Evolutionary conservation across 768 basidiomycete genomes (phyloP).

Genomic region (Russula virescens): DNA sequence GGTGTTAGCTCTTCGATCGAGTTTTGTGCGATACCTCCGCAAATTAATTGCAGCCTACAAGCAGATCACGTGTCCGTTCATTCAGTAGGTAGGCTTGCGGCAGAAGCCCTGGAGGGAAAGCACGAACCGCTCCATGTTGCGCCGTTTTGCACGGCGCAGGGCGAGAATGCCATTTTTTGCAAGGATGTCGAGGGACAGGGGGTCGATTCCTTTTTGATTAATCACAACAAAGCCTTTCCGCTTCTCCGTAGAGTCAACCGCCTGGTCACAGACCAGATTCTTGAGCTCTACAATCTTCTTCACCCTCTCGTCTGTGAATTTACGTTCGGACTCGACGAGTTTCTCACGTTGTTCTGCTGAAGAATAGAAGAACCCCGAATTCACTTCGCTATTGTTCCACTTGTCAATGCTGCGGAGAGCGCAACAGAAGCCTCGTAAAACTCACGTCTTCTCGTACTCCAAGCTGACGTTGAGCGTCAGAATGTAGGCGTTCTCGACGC

Average conservation of each 20-base stretch:
- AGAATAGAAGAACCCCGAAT: conserved; percentile 99
- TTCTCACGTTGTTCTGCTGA: conserved; percentile 98
- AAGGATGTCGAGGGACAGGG: conserved; percentile 89
- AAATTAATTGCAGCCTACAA: conserved; percentile 83
- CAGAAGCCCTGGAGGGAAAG: conserved; percentile 8
- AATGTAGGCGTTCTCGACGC: conserved; percentile 93
- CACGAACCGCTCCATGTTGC: conserved; percentile 94
- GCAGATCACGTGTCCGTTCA: conserved; percentile 2
- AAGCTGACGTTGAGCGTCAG: conserved; percentile 94
- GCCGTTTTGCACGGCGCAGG: conserved; percentile 88
- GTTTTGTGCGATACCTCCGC: conserved; percentile 94
- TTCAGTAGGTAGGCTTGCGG: conserved; percentile 4
- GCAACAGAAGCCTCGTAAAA: conserved; percentile 24
- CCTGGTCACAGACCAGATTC: conserved; percentile 92
- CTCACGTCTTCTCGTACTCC: conserved; percentile 99
- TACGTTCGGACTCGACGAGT: conserved; percentile 94
- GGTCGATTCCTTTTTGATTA: conserved; percentile 99
- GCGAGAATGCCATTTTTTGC: conserved; percentile 97
- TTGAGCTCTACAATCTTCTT: conserved; percentile 97
- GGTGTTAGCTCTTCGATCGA: conserved; percentile 95
- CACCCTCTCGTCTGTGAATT: conserved; percentile 89
- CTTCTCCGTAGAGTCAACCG: conserved; percentile 75
- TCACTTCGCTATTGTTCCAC: conserved; percentile 73
- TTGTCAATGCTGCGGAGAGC: conserved; percentile 19
- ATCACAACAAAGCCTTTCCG: conserved; percentile 87